phyloP scores from a whole-genome alignment of 2,329 filamentous ascomycete species.

The Colletotrichum sp. region DNA sequence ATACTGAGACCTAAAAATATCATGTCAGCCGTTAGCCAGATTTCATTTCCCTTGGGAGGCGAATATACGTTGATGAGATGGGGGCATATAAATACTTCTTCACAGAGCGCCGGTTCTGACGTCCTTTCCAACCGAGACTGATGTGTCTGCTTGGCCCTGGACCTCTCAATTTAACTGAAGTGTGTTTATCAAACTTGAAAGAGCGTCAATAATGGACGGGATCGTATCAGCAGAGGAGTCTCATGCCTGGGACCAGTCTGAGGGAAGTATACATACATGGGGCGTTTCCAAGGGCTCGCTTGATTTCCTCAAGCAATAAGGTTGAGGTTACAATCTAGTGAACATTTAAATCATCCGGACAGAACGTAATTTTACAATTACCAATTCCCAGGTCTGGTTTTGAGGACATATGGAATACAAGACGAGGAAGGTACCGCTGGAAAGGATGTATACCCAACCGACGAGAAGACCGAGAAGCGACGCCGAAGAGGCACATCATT shows the following conservation, averaged over 20 bases:
- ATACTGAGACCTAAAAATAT: not conserved
- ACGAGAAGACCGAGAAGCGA: not conserved
- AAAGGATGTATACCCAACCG: not conserved
- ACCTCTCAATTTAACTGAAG: rapidly evolving
- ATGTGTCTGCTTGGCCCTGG: not conserved
- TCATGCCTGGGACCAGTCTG: not conserved
- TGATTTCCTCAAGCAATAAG: not conserved
- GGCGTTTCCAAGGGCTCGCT: rapidly evolving
- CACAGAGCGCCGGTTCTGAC: rapidly evolving
- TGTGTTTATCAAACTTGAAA: not conserved
- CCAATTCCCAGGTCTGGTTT: not conserved
- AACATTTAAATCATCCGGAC: too few species aligned
- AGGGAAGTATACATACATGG: rapidly evolving
- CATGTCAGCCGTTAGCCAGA: not conserved
- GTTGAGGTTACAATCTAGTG: too few species aligned
- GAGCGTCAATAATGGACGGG: not conserved
- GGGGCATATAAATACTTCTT: not conserved
- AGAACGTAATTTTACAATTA: too few species aligned
- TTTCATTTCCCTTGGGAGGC: not conserved
- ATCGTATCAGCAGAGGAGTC: not conserved
- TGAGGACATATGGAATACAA: not conserved
- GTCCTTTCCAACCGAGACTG: rapidly evolving
- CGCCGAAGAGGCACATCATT: not conserved
- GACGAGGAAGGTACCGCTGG: not conserved
- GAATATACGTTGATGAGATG: not conserved